Conservation (phyloP, 2,329 filamentous ascomycete species). For the Aspergillus ruber region DNA sequence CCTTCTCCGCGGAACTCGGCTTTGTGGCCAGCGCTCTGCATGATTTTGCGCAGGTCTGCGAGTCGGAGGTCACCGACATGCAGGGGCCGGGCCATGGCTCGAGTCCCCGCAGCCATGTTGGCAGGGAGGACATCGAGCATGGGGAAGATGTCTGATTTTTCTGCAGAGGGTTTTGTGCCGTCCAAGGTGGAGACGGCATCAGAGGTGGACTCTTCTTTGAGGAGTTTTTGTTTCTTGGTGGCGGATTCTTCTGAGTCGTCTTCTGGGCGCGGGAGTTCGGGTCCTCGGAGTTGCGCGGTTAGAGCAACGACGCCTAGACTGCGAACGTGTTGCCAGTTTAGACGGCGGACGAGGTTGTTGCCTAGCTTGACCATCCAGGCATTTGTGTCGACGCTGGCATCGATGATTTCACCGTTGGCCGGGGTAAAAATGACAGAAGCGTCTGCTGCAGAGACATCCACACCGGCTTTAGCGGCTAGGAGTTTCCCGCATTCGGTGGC, state of each 20-base stretch:
- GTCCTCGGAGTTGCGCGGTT: conserved; percentile 62
- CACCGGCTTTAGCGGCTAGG: conserved; percentile 40
- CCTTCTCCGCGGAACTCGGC: conserved; percentile 94
- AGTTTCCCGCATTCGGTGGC: conserved; percentile 74
- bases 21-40: conserved; percentile 74
- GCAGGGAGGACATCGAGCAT: conserved; percentile 55
- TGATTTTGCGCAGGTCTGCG: conserved; percentile 76
- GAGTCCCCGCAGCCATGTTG: conserved; percentile 62
- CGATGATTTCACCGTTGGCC: conserved; percentile 62
- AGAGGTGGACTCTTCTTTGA: conserved; percentile 41
- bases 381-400: conserved; percentile 95
- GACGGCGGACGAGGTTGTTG: conserved; percentile 71
- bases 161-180: conserved; percentile 14
- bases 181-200: conserved; percentile 17
- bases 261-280: conserved; percentile 29
- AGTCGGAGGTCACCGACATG: conserved; percentile 91
- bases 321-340: conserved; percentile 92
- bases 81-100: conserved; percentile 75
- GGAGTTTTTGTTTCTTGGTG: conserved; percentile 48
- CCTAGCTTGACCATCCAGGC: conserved; percentile 93
- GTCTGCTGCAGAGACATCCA: conserved; percentile 38
- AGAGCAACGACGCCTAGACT: conserved; percentile 89
- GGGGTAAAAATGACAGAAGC: conserved; percentile 75
- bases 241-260: conserved; percentile 32
- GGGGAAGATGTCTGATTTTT: conserved; percentile 36